Base-by-base conservation (phyloP, 2,329 filamentous ascomycete genomes). In the Botrytis porri region DNA sequence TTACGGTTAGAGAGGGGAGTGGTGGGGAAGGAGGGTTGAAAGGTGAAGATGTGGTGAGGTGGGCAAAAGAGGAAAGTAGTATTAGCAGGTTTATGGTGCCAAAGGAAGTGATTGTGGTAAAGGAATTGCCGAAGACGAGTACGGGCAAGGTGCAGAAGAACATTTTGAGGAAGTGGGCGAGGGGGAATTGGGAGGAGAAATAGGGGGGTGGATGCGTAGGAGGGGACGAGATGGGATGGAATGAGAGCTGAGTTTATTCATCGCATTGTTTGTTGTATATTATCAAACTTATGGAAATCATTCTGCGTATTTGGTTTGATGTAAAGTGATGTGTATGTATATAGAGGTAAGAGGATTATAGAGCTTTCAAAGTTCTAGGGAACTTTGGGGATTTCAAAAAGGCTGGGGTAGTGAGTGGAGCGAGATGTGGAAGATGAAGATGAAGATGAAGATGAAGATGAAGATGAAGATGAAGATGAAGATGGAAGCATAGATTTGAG, bases 71-170 rank as follows among this genome's bases (percentile, higher is more conserved):
- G 76, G 88, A 93, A 78, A 93, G 92, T 80, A 86, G 86, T 41
- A 97, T 99, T 77, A 95, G 92, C 83, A 90, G 90, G 76, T 99
- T 98, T 81, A 98, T 98, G 96, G 90, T 92, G 22, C 89, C 89
- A 39, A 82, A 87, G 59, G 89, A 91, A 80, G 88, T 91, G 0
- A 93, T 97, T 82, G 85, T 98, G 61, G 89, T 99, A n/a, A 77
- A 84, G 9, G 95, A 98, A 82, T 85, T 99, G 76, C 96, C 96
- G 16, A 99, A 99, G 88, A 99, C 96, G 41, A 96, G 93, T 82
- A 99, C 96, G 0, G 96, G 96, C 4, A 99, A 99, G 87, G 87
- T 98, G 74, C 91, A 94, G 87, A 99, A 99, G 89, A 98, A 97
- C 79, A 89, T 97, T 10, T 82, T 99, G 72, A 85, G 96, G 74